Conservation (phyloP, 495 filamentous ascomycete species). For the Neurospora hispaniola region DNA sequence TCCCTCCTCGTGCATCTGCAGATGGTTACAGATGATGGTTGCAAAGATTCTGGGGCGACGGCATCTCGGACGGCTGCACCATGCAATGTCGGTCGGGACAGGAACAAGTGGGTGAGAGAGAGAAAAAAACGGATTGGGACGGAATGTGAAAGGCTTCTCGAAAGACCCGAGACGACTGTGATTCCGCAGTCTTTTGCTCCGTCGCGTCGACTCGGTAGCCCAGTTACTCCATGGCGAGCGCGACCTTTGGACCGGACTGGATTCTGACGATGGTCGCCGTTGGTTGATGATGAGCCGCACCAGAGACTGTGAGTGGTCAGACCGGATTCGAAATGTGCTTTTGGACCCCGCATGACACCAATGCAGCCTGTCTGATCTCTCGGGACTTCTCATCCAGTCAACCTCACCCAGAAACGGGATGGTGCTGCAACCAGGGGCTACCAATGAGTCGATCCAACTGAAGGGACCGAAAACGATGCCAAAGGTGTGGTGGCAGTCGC, state of each 20-base stretch:
- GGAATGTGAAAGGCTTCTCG: background rate
- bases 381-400: background rate
- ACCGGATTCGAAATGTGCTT: background rate
- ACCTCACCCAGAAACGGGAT: background rate
- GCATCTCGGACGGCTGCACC: background rate
- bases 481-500: background rate
- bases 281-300: background rate
- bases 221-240: background rate
- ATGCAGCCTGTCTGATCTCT: background rate
- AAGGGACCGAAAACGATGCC: background rate
- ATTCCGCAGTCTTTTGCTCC: background rate
- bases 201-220: background rate
- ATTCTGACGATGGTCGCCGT: background rate
- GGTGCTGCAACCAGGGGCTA: background rate
- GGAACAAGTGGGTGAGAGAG: background rate
- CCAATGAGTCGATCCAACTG: background rate
- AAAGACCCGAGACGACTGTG: background rate
- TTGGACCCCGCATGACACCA: background rate
- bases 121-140: background rate
- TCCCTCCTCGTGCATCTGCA: constrained; percentile 9
- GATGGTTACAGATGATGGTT: background rate
- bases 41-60: background rate
- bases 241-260: background rate
- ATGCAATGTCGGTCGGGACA: background rate
- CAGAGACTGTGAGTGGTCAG: background rate